These are phyloP conservation scores for Aureobasidium sp. DNA, from an alignment of 2,329 filamentous ascomycete genomes.

Conservation along the genomic window DNA sequence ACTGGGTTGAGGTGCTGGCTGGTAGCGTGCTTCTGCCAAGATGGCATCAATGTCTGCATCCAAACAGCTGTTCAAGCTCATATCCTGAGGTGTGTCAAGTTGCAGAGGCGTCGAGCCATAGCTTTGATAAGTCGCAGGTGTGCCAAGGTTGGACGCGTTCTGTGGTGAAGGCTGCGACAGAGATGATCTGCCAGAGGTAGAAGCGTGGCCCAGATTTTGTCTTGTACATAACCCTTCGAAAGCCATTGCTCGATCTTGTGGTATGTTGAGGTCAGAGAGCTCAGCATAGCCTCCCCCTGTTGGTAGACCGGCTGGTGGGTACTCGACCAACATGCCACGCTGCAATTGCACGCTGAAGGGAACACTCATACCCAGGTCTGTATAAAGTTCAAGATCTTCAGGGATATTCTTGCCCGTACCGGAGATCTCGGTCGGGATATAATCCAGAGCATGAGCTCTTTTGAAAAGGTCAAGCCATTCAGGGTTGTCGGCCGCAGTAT, in stretches of 20 bases:
- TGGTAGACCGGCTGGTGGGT: not conserved
- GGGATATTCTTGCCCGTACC: constrained; percentile 27
- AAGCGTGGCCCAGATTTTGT: not conserved
- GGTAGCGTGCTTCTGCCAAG: constrained; percentile 3
- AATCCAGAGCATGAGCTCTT: constrained; percentile 40
- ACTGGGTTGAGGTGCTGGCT: not conserved
- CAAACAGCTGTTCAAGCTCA: not conserved
- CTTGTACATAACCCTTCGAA: not conserved
- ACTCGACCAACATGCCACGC: not conserved
- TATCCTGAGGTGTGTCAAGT: not conserved
- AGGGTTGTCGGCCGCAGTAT: constrained; percentile 33
- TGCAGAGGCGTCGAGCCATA: not conserved
- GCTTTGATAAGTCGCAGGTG: not conserved
- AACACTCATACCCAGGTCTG: constrained; percentile 30
- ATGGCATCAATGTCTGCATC: not conserved
- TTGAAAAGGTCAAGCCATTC: constrained; percentile 46
- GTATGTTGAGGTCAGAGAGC: not conserved
- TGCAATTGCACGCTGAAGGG: constrained; percentile 17
- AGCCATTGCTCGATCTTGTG: not conserved
- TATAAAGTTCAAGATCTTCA: constrained; percentile 30
- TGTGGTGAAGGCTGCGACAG: not conserved
- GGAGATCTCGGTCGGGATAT: constrained; percentile 27
- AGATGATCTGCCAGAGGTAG: not conserved
- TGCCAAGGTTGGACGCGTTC: not conserved
- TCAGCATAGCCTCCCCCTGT: not conserved